These are phyloP conservation scores for Nepenthes alata DNA, from an alignment of 179 eudicot genomes.

Conservation along the genomic window DNA sequence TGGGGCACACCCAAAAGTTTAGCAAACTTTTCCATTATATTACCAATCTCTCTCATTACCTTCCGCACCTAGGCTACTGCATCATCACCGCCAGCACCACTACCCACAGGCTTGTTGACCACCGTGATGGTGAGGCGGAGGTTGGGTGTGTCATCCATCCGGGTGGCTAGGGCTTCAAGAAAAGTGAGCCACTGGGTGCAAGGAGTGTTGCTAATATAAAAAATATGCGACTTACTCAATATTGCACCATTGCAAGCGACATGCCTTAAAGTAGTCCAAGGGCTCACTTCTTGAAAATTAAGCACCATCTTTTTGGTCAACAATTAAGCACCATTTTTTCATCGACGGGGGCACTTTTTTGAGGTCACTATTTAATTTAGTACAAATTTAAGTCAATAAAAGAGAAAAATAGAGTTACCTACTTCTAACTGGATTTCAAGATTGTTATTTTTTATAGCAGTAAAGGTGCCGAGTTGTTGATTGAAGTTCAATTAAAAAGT, in stretches of 20 bases:
- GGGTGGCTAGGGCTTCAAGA: slow-evolving; percentile 33
- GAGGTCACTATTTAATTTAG: too few species aligned
- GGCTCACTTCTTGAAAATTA: slow-evolving; percentile 43
- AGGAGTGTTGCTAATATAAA: slow-evolving; percentile 28
- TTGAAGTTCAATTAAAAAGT: too few species aligned
- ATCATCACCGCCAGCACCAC: slow-evolving; percentile 3
- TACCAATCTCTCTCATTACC: slow-evolving; percentile 37
- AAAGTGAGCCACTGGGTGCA: slow-evolving; percentile 46
- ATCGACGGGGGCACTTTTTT: too few species aligned
- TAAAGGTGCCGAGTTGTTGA: too few species aligned
- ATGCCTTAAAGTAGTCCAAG: slow-evolving; percentile 42
- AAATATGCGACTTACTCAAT: slow-evolving; percentile 23
- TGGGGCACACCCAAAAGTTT: slow-evolving; percentile 41
- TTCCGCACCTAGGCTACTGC: slow-evolving; percentile 12
- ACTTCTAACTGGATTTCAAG: too few species aligned
- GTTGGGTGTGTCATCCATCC: slow-evolving; percentile 36
- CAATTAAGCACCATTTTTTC: too few species aligned
- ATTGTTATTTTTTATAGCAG: too few species aligned
- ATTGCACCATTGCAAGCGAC: slow-evolving; percentile 37
- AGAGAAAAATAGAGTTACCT: too few species aligned
- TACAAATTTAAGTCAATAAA: too few species aligned
- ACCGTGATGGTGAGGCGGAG: slow-evolving; percentile 24
- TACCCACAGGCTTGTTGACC: slow-evolving; percentile 9
- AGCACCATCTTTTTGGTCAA: slow-evolving; percentile 14
- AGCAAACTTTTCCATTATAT: slow-evolving; percentile 33